Evolutionary conservation across 208 protist genomes (phyloP).

Genomic region (Kentomonas sorsogonicus): DNA sequence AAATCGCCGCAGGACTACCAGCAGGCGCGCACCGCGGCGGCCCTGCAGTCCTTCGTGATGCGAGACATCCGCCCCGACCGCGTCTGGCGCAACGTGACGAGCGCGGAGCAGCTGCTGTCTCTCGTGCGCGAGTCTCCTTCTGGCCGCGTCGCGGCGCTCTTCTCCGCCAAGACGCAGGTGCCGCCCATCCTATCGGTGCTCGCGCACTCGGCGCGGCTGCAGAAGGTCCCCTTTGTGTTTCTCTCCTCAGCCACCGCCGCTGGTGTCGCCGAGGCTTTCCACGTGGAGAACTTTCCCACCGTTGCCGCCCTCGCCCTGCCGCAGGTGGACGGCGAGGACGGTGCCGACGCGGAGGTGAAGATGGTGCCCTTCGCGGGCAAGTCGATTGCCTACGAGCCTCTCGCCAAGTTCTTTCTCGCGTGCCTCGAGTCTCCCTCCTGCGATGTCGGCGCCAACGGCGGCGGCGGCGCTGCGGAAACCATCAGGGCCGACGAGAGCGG

Average conservation of each 20-base stretch:
- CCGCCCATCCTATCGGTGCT: conserved; percentile 80
- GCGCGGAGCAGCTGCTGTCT: conserved; percentile 24
- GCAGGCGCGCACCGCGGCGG: conserved; percentile 46
- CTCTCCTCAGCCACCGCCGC: conserved; percentile 20
- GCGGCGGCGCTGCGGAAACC: not conserved
- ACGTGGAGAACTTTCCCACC: conserved; percentile 40
- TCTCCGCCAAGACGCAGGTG: conserved; percentile 70
- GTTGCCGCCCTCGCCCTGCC: conserved; percentile 57
- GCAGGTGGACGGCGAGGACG: not conserved
- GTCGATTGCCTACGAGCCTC: conserved; percentile 54
- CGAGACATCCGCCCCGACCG: conserved; percentile 30
- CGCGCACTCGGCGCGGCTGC: conserved; percentile 58
- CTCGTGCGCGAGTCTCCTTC: conserved; percentile 21
- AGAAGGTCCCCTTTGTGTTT: conserved; percentile 71
- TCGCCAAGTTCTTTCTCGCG: conserved; percentile 61
- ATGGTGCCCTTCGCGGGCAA: conserved; percentile 32
- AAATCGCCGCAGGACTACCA: conserved; percentile 60
- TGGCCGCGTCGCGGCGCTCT: conserved; percentile 56
- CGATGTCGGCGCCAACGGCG: not conserved
- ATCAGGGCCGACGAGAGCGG: not conserved
- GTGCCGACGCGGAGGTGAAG: conserved; percentile 20
- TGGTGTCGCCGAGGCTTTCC: conserved; percentile 29
- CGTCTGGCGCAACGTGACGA: conserved; percentile 23
- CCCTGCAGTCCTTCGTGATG: conserved; percentile 60
- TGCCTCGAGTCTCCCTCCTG: conserved; percentile 14